Conservation (phyloP, 768 basidiomycete genomes). For the Kwoniella newhampshirensis region DNA sequence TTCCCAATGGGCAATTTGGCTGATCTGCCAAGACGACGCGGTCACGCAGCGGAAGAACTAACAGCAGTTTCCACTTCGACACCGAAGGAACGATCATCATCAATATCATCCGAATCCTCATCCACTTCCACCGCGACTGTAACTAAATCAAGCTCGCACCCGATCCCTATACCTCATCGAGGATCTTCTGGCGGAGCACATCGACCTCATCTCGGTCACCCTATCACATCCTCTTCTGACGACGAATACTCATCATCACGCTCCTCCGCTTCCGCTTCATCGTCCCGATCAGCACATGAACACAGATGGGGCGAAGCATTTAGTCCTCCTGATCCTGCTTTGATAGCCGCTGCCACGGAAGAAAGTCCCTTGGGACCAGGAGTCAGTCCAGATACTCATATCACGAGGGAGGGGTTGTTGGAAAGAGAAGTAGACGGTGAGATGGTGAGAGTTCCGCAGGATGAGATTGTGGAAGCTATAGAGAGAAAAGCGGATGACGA, state of each 20-base stretch:
- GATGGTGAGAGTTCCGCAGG: constrained; percentile 42
- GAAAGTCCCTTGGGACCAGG: constrained; percentile 51
- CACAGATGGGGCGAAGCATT: constrained; percentile 25
- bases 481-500: constrained; percentile 21
- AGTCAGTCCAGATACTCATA: constrained; percentile 41
- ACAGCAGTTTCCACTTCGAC: not conserved
- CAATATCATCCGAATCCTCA: not conserved
- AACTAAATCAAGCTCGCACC: constrained; percentile 1
- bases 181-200: constrained; percentile 7
- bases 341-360: constrained; percentile 40
- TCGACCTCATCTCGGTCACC: constrained; percentile 12
- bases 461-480: constrained; percentile 46
- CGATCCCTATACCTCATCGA: constrained; percentile 15
- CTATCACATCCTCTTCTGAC: not conserved
- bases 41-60: too few species aligned
- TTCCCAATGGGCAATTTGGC: too few species aligned
- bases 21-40: not conserved
- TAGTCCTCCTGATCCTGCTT: constrained; percentile 48
- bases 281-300: constrained; percentile 9
- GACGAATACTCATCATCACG: not conserved
- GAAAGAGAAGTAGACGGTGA: constrained; percentile 40
- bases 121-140: not conserved
- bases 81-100: constrained; percentile 1
- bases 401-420: constrained; percentile 44
- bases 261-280: not conserved